A percentile compares a stretch with the other conserved stretches of the same genome.
Conservation (phyloP, 148 eudicot species). For the Vaccinium darrowii region DNA sequence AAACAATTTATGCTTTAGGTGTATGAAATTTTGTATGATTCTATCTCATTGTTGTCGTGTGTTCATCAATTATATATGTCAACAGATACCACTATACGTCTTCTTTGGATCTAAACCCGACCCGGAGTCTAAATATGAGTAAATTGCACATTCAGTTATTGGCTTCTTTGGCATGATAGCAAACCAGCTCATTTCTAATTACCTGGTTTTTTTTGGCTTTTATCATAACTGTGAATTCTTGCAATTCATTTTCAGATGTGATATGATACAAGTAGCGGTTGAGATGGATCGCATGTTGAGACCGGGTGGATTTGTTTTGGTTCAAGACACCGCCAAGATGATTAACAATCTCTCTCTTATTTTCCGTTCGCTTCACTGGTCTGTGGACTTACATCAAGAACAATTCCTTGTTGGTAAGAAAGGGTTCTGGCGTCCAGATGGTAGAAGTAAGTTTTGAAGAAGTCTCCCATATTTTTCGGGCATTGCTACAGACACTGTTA, state of each 20-base stretch:
- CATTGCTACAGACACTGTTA: not conserved
- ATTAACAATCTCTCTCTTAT: constrained; percentile 47
- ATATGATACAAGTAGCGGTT: constrained; percentile 56
- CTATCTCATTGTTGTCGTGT: not conserved
- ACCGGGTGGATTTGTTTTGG: constrained; percentile 68
- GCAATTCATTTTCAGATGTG: constrained; percentile 50
- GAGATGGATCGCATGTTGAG: constrained; percentile 89
- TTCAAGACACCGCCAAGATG: constrained; percentile 58
- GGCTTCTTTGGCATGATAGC: not conserved
- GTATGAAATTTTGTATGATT: not conserved
- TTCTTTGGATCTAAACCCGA: not conserved
- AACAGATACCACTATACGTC: not conserved
- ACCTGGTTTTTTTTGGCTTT: not conserved
- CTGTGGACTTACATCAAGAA: constrained; percentile 44
- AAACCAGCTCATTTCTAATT: not conserved
- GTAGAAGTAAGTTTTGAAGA: constrained; percentile 16
- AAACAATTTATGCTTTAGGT: not conserved
- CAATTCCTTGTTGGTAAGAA: constrained; percentile 73
- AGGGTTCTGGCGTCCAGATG: constrained; percentile 79
- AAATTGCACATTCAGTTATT: not conserved
- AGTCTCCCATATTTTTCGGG: not conserved
- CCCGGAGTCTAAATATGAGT: not conserved
- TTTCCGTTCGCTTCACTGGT: constrained; percentile 81
- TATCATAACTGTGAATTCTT: not conserved
- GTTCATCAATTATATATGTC: not conserved